Conservation (phyloP, 2,329 filamentous ascomycete genomes). For the Bertia moriformis region DNA sequence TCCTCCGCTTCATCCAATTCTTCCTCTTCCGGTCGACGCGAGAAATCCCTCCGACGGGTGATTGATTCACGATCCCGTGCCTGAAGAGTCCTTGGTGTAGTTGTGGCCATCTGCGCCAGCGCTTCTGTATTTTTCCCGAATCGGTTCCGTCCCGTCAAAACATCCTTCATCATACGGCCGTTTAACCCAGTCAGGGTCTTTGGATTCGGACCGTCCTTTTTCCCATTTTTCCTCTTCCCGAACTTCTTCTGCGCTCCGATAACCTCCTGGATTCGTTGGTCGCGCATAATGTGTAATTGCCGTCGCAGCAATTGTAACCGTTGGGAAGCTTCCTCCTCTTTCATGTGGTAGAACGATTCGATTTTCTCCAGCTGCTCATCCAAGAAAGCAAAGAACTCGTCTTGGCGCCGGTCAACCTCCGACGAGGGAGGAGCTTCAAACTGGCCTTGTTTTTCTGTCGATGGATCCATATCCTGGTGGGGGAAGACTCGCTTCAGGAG, state of each 20-base stretch:
- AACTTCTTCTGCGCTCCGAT: slow-evolving; percentile 23
- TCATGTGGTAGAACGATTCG: slow-evolving; percentile 73
- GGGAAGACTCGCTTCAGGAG: neutral
- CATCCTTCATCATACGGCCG: neutral
- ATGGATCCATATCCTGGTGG: neutral
- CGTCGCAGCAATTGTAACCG: slow-evolving; percentile 59
- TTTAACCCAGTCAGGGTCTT: neutral
- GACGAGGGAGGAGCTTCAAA: neutral
- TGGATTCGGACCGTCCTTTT: slow-evolving; percentile 6
- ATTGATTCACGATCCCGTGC: slow-evolving; percentile 22
- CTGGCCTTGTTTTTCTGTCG: neutral
- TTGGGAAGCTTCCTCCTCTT: slow-evolving; percentile 71
- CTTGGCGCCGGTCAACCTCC: slow-evolving; percentile 34
- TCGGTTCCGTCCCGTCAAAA: no score
- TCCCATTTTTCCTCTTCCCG: slow-evolving; percentile 8
- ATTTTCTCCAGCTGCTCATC: slow-evolving; percentile 81
- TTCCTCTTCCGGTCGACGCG: slow-evolving; percentile 15
- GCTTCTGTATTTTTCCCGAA: neutral
- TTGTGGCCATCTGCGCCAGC: slow-evolving; percentile 1
- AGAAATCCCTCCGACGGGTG: slow-evolving; percentile 31
- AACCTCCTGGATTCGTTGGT: slow-evolving; percentile 64
- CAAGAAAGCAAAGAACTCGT: slow-evolving; percentile 77
- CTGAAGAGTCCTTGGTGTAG: neutral
- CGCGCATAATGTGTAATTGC: slow-evolving; percentile 86
- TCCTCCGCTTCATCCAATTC: neutral